These are phyloP conservation scores for Graphiopsis chlorocephala DNA, from an alignment of 2,329 filamentous ascomycete genomes.

Conservation along the genomic window DNA sequence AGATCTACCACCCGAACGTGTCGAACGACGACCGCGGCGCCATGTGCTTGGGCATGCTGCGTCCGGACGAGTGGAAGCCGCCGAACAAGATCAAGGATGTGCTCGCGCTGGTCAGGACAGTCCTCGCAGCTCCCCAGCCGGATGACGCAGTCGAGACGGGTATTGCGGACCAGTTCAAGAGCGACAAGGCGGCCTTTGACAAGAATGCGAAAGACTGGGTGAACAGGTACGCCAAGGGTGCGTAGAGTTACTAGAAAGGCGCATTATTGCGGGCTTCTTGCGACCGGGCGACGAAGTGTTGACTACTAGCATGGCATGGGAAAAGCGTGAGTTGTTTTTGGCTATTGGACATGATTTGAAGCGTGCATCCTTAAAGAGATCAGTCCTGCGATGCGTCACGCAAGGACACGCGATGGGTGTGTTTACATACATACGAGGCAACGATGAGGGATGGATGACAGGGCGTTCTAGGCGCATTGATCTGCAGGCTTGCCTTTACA, in stretches of 20 bases:
- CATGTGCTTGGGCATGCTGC: constrained; percentile 83
- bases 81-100: constrained; percentile 72
- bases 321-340: not conserved
- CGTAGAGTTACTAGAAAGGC: not conserved
- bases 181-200: constrained; percentile 66
- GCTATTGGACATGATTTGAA: not conserved
- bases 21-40: constrained; percentile 80
- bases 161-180: constrained; percentile 81
- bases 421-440: not conserved
- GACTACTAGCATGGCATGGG: constrained; percentile 15
- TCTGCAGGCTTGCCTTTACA: not conserved
- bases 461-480: not conserved
- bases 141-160: constrained; percentile 85
- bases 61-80: constrained; percentile 89
- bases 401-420: not conserved
- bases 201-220: constrained; percentile 74
- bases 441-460: not conserved
- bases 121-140: constrained; percentile 77
- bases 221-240: constrained; percentile 62
- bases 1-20: constrained; percentile 94
- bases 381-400: not conserved
- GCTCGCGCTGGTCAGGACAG: constrained; percentile 69
- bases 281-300: not conserved
- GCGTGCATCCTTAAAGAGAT: not conserved
- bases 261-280: not conserved